Evolutionary conservation across 2,329 filamentous ascomycete species (phyloP), one percentile per base, ranked within the genome.

Genomic region (Colletotrichum noveboracense): DNA sequence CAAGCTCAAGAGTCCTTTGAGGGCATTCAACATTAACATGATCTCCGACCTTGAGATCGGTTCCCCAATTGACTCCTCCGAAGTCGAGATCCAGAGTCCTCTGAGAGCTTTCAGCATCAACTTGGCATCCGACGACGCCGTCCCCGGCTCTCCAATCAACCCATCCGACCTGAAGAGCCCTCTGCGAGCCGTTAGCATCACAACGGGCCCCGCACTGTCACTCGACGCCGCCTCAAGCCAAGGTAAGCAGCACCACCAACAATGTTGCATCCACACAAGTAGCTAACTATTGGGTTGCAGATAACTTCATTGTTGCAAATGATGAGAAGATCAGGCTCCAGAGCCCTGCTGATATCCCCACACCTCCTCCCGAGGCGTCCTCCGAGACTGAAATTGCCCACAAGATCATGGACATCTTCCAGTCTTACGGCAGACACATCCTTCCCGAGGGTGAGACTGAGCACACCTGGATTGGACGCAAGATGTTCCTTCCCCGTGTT

Each of bases 381-480:
- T 67, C 65, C n/a, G 66, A 61, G 21, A 61, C 73, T 28, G 66
- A 76, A 36, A 60, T 76, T 36, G 71, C 74, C 62, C 71, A 76
- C 71, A 74, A 71, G 71, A 58, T 76, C 48, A 36, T 76, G 61
- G 74, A 76, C 14, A 32, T 74, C 24, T 72, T 76, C 71, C 52
- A 76, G 32, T 56, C 24, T 1, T 76, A 70, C 28, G 74, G 74
- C 28, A 61, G 66, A n/a, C 74, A 76, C 43, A 74, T 76, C 28
- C 58, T 76, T 2, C 71, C 71, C 12, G 74, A 75, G 38, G 74
- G 66, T 0, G 52, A 76, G 43, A 72, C 73, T 14, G 73, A 76
- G 28, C 71, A 76, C 24, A 72, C 73, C n/a, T 76, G 74, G 74
- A 72, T 76, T 5, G 74, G 74, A 6, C 74, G 74, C 61, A 76